These are phyloP conservation scores for Marasmius fiardii DNA, from an alignment of 1,284 basidiomycete genomes.

Conservation along the genomic window DNA sequence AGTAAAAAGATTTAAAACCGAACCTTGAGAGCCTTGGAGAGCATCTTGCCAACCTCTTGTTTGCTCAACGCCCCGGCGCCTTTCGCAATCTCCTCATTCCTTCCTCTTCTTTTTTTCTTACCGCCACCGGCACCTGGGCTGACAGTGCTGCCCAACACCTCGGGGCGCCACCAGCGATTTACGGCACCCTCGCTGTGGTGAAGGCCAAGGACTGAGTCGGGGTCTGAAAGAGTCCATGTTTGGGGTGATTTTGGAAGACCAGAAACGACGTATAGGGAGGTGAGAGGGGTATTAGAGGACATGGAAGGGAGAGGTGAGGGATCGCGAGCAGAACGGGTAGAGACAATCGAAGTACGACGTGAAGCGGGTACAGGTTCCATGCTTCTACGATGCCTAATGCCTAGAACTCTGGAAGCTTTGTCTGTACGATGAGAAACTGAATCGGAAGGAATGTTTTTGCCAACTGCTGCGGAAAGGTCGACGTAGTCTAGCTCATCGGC, in stretches of 20 bases:
- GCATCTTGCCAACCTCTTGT: constrained; percentile 83
- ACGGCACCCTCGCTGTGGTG: constrained; percentile 88
- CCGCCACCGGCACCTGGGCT: constrained; percentile 73
- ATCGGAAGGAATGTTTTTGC: constrained; percentile 15
- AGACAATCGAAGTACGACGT: constrained; percentile 69
- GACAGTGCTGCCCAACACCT: constrained; percentile 87
- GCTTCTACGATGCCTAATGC: constrained; percentile 64
- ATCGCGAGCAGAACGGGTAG: constrained; percentile 68
- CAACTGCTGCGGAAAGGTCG: constrained; percentile 39
- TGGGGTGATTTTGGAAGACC: constrained; percentile 82
- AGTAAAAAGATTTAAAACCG: constrained; percentile 15
- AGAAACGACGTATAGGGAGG: constrained; percentile 81
- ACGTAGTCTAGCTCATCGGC: constrained; percentile 74
- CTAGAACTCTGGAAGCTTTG: constrained; percentile 72
- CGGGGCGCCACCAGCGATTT: constrained; percentile 91
- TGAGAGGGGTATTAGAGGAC: constrained; percentile 68
- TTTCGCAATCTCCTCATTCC: constrained; percentile 60
- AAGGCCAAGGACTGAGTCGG: constrained; percentile 80
- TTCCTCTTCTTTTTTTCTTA: constrained; percentile 65
- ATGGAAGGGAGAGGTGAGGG: constrained; percentile 43
- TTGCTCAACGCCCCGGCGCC: constrained; percentile 74
- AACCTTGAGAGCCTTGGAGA: constrained; percentile 88
- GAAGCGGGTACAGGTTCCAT: constrained; percentile 82
- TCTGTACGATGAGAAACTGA: constrained; percentile 28
- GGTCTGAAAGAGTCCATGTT: constrained; percentile 93